Conservation (phyloP, 805 yeast genomes). For the Zygotorulaspora sp. region DNA sequence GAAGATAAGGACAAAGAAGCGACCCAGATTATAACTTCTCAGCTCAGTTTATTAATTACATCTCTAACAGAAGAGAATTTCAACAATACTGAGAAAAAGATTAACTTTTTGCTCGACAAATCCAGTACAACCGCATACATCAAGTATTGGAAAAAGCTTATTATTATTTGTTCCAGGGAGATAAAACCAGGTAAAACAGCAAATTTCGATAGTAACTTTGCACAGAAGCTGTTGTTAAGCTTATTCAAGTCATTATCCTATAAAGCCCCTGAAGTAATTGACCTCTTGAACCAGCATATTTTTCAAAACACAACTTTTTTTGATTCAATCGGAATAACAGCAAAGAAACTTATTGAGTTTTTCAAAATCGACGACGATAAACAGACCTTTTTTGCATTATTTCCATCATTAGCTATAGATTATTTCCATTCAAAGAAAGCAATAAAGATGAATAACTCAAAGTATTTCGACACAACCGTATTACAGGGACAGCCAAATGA, state of each 20-base stretch:
- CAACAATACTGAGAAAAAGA: constrained; percentile 16
- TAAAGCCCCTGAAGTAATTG: constrained; percentile 16
- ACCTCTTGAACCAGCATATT: constrained; percentile 14
- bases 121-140: constrained; percentile 21
- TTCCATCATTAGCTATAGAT: constrained; percentile 13
- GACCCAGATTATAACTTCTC: constrained; percentile 26
- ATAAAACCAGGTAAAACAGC: constrained; percentile 18
- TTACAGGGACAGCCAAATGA: constrained; percentile 14
- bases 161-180: constrained; percentile 22
- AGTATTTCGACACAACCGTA: constrained; percentile 22
- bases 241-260: constrained; percentile 18
- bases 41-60: constrained; percentile 28
- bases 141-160: constrained; percentile 28
- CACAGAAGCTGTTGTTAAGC: constrained; percentile 23
- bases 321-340: constrained; percentile 8
- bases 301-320: constrained; percentile 16
- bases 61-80: constrained; percentile 22
- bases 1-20: constrained; percentile 24
- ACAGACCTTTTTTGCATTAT: constrained; percentile 13
- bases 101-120: constrained; percentile 23
- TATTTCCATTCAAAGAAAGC: constrained; percentile 13
- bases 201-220: constrained; percentile 15
- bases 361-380: constrained; percentile 8
- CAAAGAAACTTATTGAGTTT: constrained; percentile 8
- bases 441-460: constrained; percentile 25